Conservation (phyloP, 2,329 filamentous ascomycete genomes). For the Chrysoporthe deuterocubensis region DNA sequence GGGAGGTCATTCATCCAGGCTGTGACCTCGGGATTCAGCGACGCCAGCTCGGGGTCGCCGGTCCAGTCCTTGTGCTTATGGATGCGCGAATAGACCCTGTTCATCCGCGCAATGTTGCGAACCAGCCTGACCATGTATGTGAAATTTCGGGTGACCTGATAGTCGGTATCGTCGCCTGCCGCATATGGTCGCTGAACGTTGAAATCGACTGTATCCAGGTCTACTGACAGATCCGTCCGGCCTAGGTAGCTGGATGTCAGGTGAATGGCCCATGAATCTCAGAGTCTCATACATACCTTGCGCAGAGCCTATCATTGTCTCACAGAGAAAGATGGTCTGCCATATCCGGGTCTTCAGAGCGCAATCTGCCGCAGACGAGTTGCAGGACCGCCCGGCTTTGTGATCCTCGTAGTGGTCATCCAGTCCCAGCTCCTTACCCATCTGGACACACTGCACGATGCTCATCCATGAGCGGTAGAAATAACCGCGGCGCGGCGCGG, state of each 20-base stretch:
- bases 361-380: slow-evolving; percentile 73
- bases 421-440: slow-evolving; percentile 89
- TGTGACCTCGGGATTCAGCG: slow-evolving; percentile 76
- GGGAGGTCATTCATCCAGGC: slow-evolving; percentile 80
- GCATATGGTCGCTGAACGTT: slow-evolving; percentile 64
- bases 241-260: slow-evolving; percentile 49
- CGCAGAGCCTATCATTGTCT: slow-evolving; percentile 90
- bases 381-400: slow-evolving; percentile 71
- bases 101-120: slow-evolving; percentile 77
- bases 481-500: slow-evolving; percentile 90
- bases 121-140: slow-evolving; percentile 79
- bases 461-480: slow-evolving; percentile 98
- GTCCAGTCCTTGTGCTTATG: slow-evolving; percentile 82
- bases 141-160: slow-evolving; percentile 80
- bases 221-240: slow-evolving; percentile 77
- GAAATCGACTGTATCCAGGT: slow-evolving; percentile 77
- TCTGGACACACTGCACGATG: slow-evolving; percentile 86
- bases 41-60: slow-evolving; percentile 79
- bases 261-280: background rate
- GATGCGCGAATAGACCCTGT: slow-evolving; percentile 72
- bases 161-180: slow-evolving; percentile 75
- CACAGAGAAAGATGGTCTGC: slow-evolving; percentile 84
- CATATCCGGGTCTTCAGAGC: slow-evolving; percentile 84
- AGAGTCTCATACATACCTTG: slow-evolving; percentile 66
- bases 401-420: slow-evolving; percentile 87